Evolutionary conservation across 495 filamentous ascomycete species (phyloP), one percentile per base, ranked within the genome.

Genomic region (Penicillium chermesinum): DNA sequence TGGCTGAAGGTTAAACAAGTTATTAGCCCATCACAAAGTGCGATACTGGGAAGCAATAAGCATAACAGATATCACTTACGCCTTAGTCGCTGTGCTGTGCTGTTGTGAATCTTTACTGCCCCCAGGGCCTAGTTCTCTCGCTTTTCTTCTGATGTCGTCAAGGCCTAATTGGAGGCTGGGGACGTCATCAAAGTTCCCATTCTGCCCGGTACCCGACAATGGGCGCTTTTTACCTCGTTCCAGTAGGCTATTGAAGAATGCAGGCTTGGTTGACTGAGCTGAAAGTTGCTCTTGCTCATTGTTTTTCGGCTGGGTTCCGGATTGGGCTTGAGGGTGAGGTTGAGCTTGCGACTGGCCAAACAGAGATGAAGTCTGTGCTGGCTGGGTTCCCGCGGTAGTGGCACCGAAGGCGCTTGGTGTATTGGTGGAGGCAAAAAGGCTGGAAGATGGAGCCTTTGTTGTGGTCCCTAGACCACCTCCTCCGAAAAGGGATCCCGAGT

Each of bases 201-300:
- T 69, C 42, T 66, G 68, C 14, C 46, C 66, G 16, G 63, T 44
- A 10, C 58, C 41, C 59, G 69, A 66, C 27, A 74, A 53, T 12
- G 75, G 62, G 37, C 73, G 66, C 54, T 77, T 78, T 49, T 69
- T 76, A 36, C 86, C 87, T 50, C 86, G 84, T 54, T 91, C 87
- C 10, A 95, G 71, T 17, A 96, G 70, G 52, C 83, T 89, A 62
- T 95, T 89, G 69, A 95, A 96, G 61, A 91, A 93, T 1, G 88
- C 87, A 39, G 76, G 76, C 51, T 79, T 73, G 7, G 70, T 72
- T 41, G 56, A 34, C 46, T 69, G 66, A n/a, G 46, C 50, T 9
- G 65, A 54, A 34, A 46, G 35, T 45, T 54, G 58, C 18, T 35
- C 54, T 45, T 53, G 46, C 12, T 54, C 38, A 22, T 36, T 22